A percentile compares a stretch with the other conserved stretches of the same genome.
Evolutionary conservation across 2,329 filamentous ascomycete genomes (phyloP).

Genomic region (Epichloe hybrida): DNA sequence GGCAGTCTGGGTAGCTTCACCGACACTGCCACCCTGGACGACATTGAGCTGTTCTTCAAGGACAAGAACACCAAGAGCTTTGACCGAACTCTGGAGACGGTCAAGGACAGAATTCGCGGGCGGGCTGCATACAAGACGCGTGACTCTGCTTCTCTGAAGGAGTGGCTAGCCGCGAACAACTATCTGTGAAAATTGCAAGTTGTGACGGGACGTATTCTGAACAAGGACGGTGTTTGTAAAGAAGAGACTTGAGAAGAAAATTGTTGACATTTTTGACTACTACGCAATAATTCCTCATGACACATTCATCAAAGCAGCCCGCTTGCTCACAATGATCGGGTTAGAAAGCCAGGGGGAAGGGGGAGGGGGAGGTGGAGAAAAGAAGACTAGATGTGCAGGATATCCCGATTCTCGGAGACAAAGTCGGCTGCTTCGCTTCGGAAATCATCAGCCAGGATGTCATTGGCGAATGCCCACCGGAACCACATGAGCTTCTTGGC

Average conservation of each 20-base stretch:
- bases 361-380: background rate
- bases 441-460: conserved; percentile 21
- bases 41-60: conserved; percentile 76
- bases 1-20: conserved; percentile 68
- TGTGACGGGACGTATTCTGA: background rate
- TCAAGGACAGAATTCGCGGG: conserved; percentile 73
- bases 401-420: conserved; percentile 13
- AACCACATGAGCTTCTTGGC: conserved; percentile 38
- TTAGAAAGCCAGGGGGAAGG: no score
- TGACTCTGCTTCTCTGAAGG: conserved; percentile 57
- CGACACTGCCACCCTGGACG: conserved; percentile 51
- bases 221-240: background rate
- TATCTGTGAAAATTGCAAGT: conserved; percentile 21
- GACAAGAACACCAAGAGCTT: conserved; percentile 77
- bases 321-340: no score
- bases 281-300: background rate
- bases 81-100: conserved; percentile 72
- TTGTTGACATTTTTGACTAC: no score
- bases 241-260: background rate
- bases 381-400: conserved; percentile 12
- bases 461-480: conserved; percentile 17
- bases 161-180: conserved; percentile 56
- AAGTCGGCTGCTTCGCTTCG: conserved; percentile 16
- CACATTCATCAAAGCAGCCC: background rate
- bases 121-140: conserved; percentile 71